Percentiles rank a stretch among this genome's conserved stretches.
Conservation (phyloP, 2,329 filamentous ascomycete genomes). For the Elsinoe batatas region DNA sequence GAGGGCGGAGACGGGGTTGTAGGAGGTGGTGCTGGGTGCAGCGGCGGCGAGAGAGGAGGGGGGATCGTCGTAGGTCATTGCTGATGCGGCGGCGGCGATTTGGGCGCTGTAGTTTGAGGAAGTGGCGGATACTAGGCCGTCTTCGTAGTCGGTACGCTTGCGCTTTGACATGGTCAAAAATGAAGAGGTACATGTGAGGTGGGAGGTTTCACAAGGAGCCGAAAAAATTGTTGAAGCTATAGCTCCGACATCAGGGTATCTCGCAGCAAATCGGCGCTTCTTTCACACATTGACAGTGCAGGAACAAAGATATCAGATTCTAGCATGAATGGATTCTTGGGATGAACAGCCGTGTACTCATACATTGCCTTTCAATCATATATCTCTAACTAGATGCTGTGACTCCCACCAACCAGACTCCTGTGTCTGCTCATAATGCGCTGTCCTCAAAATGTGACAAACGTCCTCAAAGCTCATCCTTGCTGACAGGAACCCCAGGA, state of each 20-base stretch:
- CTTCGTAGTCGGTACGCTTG: conserved; percentile 9
- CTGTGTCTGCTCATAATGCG: neutral
- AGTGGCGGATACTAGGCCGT: neutral
- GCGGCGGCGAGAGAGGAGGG: conserved; percentile 47
- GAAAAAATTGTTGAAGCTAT: neutral
- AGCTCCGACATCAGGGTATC: too few species aligned
- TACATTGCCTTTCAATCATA: conserved; percentile 1
- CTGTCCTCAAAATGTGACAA: neutral
- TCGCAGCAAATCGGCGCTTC: too few species aligned
- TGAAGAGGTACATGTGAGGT: neutral
- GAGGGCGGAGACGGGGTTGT: neutral
- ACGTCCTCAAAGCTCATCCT: conserved; percentile 17
- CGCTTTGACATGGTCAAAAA: conserved; percentile 5
- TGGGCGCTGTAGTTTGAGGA: neutral
- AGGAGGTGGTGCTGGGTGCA: conserved; percentile 48
- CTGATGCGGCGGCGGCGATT: neutral
- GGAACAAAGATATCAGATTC: neutral
- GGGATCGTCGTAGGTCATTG: conserved; percentile 26
- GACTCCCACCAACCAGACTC: neutral
- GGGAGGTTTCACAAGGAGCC: neutral
- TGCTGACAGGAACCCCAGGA: conserved; percentile 14
- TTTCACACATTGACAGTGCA: too few species aligned
- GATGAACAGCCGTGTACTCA: neutral
- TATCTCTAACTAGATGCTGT: conserved; percentile 4
- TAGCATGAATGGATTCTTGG: neutral